phyloP scores from a whole-genome alignment of 2,329 filamentous ascomycete genomes.

The Gnomoniopsis sp. region DNA sequence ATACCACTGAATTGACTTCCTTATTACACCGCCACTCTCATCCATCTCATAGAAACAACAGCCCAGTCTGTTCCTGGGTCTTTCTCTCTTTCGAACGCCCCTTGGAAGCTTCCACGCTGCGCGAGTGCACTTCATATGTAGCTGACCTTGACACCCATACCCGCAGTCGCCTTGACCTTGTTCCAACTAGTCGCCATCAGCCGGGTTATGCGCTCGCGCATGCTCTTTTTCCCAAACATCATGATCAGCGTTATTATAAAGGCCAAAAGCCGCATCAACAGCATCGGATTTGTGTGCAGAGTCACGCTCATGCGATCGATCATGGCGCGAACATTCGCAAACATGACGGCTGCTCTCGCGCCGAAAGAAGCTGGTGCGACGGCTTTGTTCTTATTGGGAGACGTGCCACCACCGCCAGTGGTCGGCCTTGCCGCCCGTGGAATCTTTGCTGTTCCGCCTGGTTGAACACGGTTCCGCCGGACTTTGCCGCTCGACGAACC shows the following conservation, averaged over 20 bases:
- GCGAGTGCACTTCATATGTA: constrained; percentile 65
- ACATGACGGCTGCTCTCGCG: constrained; percentile 48
- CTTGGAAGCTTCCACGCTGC: neutral
- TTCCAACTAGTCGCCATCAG: constrained; percentile 70
- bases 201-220: constrained; percentile 70
- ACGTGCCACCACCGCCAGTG: neutral
- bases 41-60: constrained; percentile 1
- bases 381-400: constrained; percentile 28
- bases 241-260: constrained; percentile 78
- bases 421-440: constrained; percentile 13
- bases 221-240: constrained; percentile 69
- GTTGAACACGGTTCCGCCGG: constrained; percentile 5
- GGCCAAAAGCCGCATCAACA: constrained; percentile 62
- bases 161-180: constrained; percentile 79
- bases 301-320: constrained; percentile 48
- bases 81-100: neutral
- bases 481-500: constrained; percentile 28
- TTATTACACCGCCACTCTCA: constrained; percentile 8
- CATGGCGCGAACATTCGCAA: constrained; percentile 48
- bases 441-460: constrained; percentile 8
- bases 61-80: neutral
- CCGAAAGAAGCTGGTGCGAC: constrained; percentile 36
- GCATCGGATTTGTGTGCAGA: constrained; percentile 53
- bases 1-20: constrained; percentile 8
- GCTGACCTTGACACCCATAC: constrained; percentile 96